Evolutionary conservation across 768 basidiomycete species (phyloP).

Genomic region (Tylopilus sp.): DNA sequence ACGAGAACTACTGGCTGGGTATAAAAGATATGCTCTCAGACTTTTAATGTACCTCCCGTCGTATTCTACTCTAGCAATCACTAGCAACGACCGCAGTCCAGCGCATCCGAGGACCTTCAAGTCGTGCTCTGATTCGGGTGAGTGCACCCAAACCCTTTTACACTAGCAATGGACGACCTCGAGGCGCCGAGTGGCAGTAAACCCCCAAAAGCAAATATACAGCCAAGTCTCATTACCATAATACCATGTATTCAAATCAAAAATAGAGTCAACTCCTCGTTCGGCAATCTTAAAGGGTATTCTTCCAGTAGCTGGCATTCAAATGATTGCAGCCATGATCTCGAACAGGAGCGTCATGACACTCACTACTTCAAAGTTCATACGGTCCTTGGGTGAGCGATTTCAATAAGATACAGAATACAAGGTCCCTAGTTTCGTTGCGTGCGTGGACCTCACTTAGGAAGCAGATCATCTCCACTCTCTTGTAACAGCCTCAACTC

Average conservation of each 20-base stretch:
- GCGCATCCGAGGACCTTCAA: not conserved
- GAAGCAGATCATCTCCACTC: not conserved
- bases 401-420: not conserved
- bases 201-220: not conserved
- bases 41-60: slow-evolving; percentile 22
- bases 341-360: not conserved
- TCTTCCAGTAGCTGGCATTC: not conserved
- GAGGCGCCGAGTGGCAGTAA: not conserved
- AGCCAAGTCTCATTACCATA: not conserved
- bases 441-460: not conserved
- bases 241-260: too few relatives aligned
- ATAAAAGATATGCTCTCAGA: slow-evolving; percentile 83
- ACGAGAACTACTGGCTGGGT: slow-evolving; percentile 67
- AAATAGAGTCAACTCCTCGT: not conserved
- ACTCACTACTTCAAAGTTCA: not conserved
- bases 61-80: not conserved
- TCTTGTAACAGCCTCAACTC: not conserved
- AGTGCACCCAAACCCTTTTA: not conserved
- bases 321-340: not conserved
- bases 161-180: not conserved
- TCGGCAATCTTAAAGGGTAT: not conserved
- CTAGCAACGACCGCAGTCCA: not conserved
- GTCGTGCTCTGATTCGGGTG: not conserved
- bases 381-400: not conserved
- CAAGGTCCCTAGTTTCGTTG: not conserved